Evolutionary conservation across 2,329 filamentous ascomycete species (phyloP), one percentile per base, ranked within the genome.

Genomic region (Trichoderma afroharzianum): DNA sequence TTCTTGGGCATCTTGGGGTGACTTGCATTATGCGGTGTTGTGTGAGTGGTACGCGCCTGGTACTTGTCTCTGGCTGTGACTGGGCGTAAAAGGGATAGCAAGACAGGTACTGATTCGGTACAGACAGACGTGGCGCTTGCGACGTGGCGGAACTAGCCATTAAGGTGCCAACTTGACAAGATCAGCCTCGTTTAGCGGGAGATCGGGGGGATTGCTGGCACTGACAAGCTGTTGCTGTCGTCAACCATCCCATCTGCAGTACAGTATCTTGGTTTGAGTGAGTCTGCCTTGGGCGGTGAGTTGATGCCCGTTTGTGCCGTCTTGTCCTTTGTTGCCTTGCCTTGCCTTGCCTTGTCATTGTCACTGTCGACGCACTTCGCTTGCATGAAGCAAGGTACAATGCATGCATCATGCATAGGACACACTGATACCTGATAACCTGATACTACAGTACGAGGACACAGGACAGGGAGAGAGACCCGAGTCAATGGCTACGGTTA

Each of bases 121-220:
- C 58, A 21, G 18, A 26, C 32, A 55, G 59, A 70, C 59, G 68
- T 70, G 68, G 68, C 58, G 58, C 59, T 63, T 32, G 68, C 68
- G 68, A 70, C 68, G 68, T 70, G 68, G 68, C 68, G 39, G 18
- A 57, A 57, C 26, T 53, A 53, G 21, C 47, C 47, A 24, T 24
- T 21, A 53, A 53, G 21, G 47, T 53, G 47, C 47, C 47, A 53
- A 21, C 47, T 18, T 32, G 59, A 30, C 30, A 33, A 30, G 30
- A 62, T 55, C 68, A 70, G 59, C 68, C 68, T 63, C 58, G 15
- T 28, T 28, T 61, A 26, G 66, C 57, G 64, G 64, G 26, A 68
- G 36, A 59, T 58, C n/a, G 18, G 62, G 21, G n/a, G 21, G 4
- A 24, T 68, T 21, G 55, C 53, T 68, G 66, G 66, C 66, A 68